Evolutionary conservation across 345 rosid species (phyloP).

Genomic region (Excoecaria agallocha): DNA sequence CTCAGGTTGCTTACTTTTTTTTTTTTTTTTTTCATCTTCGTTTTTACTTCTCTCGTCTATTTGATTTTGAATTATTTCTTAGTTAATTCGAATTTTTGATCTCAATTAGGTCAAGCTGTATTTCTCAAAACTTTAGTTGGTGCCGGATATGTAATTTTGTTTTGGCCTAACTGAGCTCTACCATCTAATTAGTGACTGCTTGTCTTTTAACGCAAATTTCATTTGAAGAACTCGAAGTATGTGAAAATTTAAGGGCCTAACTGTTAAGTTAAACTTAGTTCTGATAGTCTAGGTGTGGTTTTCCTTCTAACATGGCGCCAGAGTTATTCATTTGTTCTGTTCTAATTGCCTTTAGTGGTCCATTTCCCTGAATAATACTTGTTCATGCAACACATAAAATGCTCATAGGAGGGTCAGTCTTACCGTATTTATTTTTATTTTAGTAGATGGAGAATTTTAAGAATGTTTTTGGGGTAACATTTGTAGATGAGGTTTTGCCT

Average conservation of each 20-base stretch:
- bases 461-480: not conserved
- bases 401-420: not conserved
- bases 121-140: not conserved
- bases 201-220: not conserved
- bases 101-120: not conserved
- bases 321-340: not conserved
- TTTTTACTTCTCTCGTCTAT: not conserved
- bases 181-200: not conserved
- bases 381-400: not conserved
- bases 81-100: not conserved
- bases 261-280: not conserved
- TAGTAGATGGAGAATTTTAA: not conserved
- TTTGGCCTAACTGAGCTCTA: not conserved
- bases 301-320: not conserved
- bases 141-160: not conserved
- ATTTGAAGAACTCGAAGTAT: not conserved
- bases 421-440: not conserved
- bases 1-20: constrained; percentile 51
- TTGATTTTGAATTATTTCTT: not conserved
- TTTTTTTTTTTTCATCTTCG: not conserved
- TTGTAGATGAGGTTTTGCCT: not conserved
- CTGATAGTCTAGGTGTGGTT: too few relatives aligned
- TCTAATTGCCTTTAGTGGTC: not conserved
- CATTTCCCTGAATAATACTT: not conserved
- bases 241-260: not conserved